These are phyloP conservation scores for Fusarium sp. DNA, from an alignment of 2,329 filamentous ascomycete genomes.

Conservation along the genomic window DNA sequence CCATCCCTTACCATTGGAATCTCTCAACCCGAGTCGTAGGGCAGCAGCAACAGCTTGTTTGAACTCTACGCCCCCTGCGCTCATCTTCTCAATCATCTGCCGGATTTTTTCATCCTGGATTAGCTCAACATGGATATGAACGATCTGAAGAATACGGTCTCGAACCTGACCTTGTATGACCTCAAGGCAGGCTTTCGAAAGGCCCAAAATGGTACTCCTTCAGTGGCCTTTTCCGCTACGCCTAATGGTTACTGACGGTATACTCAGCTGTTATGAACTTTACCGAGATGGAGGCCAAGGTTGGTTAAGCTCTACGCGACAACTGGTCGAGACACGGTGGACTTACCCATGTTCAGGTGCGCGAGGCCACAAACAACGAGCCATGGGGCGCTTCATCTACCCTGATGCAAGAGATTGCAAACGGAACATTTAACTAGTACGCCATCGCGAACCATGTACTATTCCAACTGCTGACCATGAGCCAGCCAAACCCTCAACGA, in stretches of 20 bases:
- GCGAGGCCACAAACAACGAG: slow-evolving; percentile 99
- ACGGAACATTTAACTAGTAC: slow-evolving; percentile 98
- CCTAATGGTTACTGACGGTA: slow-evolving; percentile 49
- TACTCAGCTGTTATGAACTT: slow-evolving; percentile 95
- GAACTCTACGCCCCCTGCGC: slow-evolving; percentile 14
- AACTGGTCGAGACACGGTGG: slow-evolving; percentile 10
- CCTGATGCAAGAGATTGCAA: slow-evolving; percentile 97
- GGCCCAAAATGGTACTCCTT: slow-evolving; percentile 87
- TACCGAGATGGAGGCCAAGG: slow-evolving; percentile 89
- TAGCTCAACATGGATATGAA: slow-evolving; percentile 81
- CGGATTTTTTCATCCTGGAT: slow-evolving; percentile 38
- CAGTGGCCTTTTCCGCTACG: slow-evolving; percentile 20
- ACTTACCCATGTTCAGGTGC: slow-evolving; percentile 71
- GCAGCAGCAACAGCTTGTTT: slow-evolving; percentile 27
- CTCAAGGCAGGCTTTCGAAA: slow-evolving; percentile 95
- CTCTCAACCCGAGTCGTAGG: slow-evolving; percentile 16
- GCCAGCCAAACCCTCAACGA: slow-evolving; percentile 93
- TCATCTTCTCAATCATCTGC: slow-evolving; percentile 3
- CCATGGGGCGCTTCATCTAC: slow-evolving; percentile 92
- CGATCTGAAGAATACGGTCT: slow-evolving; percentile 87
- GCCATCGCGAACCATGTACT: slow-evolving; percentile 54
- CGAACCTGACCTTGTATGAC: slow-evolving; percentile 94
- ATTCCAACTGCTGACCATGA: slow-evolving; percentile 37
- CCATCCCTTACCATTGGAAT: slow-evolving; percentile 29
- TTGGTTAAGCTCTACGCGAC: slow-evolving; percentile 50